phyloP scores from a whole-genome alignment of 768 basidiomycete genomes.

The Stropharia rugosoannulata region DNA sequence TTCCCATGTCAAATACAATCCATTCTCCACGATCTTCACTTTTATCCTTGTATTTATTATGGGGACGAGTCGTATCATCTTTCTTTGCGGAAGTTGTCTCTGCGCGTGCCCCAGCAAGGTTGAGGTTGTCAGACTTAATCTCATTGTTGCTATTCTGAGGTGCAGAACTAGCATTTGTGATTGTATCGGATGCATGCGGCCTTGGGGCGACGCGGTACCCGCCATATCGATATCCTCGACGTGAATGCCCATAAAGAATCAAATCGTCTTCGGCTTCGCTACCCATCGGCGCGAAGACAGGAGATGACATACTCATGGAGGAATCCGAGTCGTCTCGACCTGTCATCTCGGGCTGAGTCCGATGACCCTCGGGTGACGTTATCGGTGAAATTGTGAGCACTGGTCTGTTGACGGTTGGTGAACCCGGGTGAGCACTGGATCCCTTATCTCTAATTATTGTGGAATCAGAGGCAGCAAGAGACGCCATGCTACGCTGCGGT shows the following conservation, averaged over 20 bases:
- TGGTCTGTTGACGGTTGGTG: background rate
- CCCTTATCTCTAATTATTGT: background rate
- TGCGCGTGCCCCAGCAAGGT: background rate
- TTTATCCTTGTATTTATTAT: background rate
- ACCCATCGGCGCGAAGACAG: slow-evolving; percentile 35
- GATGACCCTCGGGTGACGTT: background rate
- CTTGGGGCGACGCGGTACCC: slow-evolving; percentile 8
- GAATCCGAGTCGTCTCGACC: slow-evolving; percentile 1
- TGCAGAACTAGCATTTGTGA: background rate
- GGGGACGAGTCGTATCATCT: background rate
- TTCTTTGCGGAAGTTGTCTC: background rate
- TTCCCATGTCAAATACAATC: slow-evolving; percentile 52
- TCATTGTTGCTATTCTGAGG: background rate
- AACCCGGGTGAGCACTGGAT: background rate
- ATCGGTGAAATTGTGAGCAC: slow-evolving; percentile 8
- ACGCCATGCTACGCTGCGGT: background rate
- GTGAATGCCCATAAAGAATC: slow-evolving; percentile 8
- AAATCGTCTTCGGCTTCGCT: slow-evolving; percentile 10
- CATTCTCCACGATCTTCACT: slow-evolving; percentile 38
- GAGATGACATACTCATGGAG: slow-evolving; percentile 34
- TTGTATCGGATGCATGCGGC: background rate
- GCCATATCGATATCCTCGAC: slow-evolving; percentile 27
- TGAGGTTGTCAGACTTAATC: background rate
- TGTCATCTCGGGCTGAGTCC: background rate
- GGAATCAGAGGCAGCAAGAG: background rate